Conservation (phyloP, 2,329 filamentous ascomycete species). For the Pyricularia sp. region DNA sequence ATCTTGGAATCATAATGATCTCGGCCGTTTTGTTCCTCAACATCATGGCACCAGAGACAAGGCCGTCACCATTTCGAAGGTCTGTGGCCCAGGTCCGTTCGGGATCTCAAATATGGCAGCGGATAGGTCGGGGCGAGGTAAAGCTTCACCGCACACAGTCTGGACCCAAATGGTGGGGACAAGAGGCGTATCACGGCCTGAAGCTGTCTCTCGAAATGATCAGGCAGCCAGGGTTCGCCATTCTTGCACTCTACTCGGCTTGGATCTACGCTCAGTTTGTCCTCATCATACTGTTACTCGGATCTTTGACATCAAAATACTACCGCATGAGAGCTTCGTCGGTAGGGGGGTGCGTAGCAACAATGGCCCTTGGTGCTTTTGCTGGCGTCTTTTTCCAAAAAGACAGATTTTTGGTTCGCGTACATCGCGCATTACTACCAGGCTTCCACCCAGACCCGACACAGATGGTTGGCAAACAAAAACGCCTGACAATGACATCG, state of each 20-base stretch:
- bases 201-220: constrained; percentile 61
- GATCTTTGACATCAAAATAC: constrained; percentile 59
- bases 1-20: constrained; percentile 60
- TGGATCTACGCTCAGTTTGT: constrained; percentile 76
- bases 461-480: constrained; percentile 43
- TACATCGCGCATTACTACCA: neutral
- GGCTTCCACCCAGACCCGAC: neutral
- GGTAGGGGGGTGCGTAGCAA: constrained; percentile 58
- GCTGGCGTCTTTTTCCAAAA: constrained; percentile 66
- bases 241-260: constrained; percentile 62
- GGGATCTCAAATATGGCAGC: constrained; percentile 40
- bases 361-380: constrained; percentile 59
- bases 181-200: constrained; percentile 65
- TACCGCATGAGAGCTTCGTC: constrained; percentile 55
- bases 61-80: constrained; percentile 57
- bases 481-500: constrained; percentile 42
- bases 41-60: constrained; percentile 61
- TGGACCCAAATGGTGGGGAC: constrained; percentile 67
- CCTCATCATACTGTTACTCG: constrained; percentile 62
- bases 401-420: constrained; percentile 40
- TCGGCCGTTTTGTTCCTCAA: constrained; percentile 59
- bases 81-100: constrained; percentile 57
- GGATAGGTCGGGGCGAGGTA: constrained; percentile 62
- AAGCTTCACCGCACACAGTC: constrained; percentile 66
- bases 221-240: constrained; percentile 62